Percentiles rank a stretch among this genome's conserved stretches.
Conservation (phyloP, 208 protist genomes). For the Trypanosoma mega region DNA sequence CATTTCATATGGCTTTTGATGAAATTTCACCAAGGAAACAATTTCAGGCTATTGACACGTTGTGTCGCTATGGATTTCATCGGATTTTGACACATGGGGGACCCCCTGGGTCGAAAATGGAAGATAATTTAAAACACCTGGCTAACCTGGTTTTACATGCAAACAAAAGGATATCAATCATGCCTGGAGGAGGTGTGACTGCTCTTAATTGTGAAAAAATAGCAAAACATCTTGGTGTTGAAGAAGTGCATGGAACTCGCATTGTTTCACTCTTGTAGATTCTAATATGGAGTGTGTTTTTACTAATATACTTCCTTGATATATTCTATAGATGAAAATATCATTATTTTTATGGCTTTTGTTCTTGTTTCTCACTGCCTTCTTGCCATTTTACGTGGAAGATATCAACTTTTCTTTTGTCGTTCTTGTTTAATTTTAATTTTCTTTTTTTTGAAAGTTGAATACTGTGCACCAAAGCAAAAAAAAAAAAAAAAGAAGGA, state of each 20-base stretch:
- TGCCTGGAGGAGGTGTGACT: conserved; percentile 15
- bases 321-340: conserved; percentile 1
- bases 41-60: conserved; percentile 9
- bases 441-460: conserved; percentile 2
- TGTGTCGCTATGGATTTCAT: conserved; percentile 11
- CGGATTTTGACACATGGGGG: conserved; percentile 19
- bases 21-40: conserved; percentile 10
- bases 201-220: conserved; percentile 2
- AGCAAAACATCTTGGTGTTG: conserved; percentile 2
- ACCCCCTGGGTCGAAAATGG: conserved; percentile 4
- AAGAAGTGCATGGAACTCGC: conserved; percentile 15
- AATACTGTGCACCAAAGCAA: no score
- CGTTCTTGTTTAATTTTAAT: conserved; percentile 1
- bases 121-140: conserved; percentile 11
- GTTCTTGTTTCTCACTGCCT: no score
- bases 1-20: conserved; percentile 26
- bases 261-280: conserved; percentile 1
- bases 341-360: neutral
- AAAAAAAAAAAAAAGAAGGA: no score
- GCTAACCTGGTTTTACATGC: conserved; percentile 8
- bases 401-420: no score
- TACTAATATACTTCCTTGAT: neutral
- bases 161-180: conserved; percentile 14
- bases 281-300: neutral
- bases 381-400: no score